Evolutionary conservation across 345 rosid species (phyloP).

Genomic region (Boechera stricta): DNA sequence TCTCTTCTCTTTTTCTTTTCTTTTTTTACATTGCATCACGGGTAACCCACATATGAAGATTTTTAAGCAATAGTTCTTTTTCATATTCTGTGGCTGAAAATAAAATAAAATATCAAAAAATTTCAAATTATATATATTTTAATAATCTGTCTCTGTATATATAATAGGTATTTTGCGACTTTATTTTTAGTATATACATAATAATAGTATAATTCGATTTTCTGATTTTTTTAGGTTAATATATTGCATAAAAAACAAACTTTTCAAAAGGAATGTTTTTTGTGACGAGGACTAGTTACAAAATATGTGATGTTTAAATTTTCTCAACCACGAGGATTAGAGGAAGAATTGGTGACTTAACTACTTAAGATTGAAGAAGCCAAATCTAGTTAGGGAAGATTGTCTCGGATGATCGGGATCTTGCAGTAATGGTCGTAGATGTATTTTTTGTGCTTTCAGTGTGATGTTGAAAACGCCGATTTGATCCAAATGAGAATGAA

Average conservation of each 20-base stretch:
- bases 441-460: too few species aligned
- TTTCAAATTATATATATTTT: background rate
- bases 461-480: background rate
- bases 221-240: background rate
- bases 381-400: background rate
- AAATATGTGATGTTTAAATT: background rate
- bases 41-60: conserved; percentile 13
- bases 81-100: background rate
- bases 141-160: too few species aligned
- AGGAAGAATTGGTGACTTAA: background rate
- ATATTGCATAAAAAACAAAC: background rate
- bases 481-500: background rate
- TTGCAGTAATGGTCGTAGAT: background rate
- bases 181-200: background rate
- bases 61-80: background rate
- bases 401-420: background rate
- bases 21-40: conserved; percentile 31
- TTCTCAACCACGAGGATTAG: background rate
- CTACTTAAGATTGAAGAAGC: background rate
- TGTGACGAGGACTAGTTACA: background rate
- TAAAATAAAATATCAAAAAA: background rate
- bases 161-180: background rate
- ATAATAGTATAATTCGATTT: background rate
- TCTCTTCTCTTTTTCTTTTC: background rate
- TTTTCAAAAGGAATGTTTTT: background rate